Evolutionary conservation across 495 filamentous ascomycete species (phyloP).

Genomic region (Aspergillus avenaceus): DNA sequence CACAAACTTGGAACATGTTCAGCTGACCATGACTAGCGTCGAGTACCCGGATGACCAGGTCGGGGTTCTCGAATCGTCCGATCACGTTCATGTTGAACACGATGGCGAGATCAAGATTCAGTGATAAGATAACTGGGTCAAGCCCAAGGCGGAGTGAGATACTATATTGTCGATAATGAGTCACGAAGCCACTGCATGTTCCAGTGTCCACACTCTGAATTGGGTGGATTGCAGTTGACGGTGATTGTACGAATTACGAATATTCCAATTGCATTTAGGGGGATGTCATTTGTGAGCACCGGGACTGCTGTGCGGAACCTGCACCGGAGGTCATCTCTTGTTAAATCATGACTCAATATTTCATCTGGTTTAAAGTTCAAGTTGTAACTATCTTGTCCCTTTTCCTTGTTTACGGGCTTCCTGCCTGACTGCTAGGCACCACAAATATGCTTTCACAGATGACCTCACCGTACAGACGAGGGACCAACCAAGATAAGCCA

Average conservation of each 20-base stretch:
- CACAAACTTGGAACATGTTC: neutral
- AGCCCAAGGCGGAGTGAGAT: neutral
- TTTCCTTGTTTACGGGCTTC: neutral
- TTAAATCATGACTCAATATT: neutral
- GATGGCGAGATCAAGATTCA: constrained; percentile 71
- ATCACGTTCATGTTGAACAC: constrained; percentile 72
- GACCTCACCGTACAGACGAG: neutral
- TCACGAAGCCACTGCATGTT: neutral
- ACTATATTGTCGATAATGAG: neutral
- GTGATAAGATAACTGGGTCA: constrained; percentile 27
- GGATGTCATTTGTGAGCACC: neutral
- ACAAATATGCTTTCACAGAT: neutral
- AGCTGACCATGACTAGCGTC: constrained; percentile 52
- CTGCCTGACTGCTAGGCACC: neutral
- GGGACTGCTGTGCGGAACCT: constrained; percentile 1
- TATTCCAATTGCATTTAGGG: neutral
- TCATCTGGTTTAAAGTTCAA: neutral
- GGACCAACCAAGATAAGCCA: neutral
- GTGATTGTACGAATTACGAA: constrained; percentile 1
- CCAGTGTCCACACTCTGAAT: neutral
- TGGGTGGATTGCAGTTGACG: neutral
- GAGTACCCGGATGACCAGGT: constrained; percentile 65
- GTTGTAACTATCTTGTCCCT: neutral
- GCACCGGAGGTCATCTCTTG: neutral
- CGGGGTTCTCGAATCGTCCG: constrained; percentile 54